Conservation (phyloP, 164 flowering plant genomes). For the Stephania japonica region DNA sequence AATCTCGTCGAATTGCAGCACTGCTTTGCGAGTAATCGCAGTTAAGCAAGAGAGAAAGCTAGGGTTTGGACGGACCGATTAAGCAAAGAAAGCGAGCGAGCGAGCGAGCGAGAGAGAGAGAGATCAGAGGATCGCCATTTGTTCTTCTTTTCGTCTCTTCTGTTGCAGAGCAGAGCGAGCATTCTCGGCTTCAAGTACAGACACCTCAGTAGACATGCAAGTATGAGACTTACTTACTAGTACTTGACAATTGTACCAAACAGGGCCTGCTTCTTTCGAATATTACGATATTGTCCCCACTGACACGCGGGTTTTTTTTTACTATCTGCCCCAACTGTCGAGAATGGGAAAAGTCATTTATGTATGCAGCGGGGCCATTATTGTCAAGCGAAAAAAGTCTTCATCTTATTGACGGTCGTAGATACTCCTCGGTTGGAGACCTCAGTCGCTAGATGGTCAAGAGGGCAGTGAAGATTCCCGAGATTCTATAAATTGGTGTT, state of each 20-base stretch:
- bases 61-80: not conserved
- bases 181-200: not conserved
- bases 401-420: not conserved
- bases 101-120: too few relatives aligned
- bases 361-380: not conserved
- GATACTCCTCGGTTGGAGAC: not conserved
- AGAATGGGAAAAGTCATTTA: not conserved
- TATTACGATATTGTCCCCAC: not conserved
- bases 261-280: not conserved
- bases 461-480: not conserved
- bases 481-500: not conserved
- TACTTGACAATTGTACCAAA: not conserved
- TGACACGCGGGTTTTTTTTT: not conserved
- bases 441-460: not conserved
- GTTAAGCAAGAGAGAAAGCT: not conserved
- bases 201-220: not conserved
- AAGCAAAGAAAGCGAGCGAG: not conserved
- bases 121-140: not conserved
- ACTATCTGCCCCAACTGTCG: not conserved
- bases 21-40: slow-evolving; percentile 19
- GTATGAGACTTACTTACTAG: too few relatives aligned
- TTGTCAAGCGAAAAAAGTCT: not conserved
- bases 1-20: slow-evolving; percentile 18
- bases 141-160: not conserved
- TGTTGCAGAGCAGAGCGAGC: not conserved